These are phyloP conservation scores for Ailanthus altissimus DNA, from an alignment of 345 rosid genomes.

Conservation along the genomic window DNA sequence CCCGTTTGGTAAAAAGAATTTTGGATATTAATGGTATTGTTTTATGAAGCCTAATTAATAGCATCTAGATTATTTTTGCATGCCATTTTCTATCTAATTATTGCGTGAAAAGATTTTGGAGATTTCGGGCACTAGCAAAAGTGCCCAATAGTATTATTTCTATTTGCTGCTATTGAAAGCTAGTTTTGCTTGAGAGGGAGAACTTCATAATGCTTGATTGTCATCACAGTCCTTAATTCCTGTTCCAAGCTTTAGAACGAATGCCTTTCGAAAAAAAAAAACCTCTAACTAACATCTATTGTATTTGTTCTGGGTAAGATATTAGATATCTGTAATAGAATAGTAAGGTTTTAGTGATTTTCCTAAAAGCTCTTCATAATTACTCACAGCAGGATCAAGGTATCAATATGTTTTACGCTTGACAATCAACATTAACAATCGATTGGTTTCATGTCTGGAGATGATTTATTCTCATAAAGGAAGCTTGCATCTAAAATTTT, in stretches of 20 bases:
- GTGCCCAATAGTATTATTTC: background rate
- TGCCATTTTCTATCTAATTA: background rate
- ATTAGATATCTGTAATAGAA: background rate
- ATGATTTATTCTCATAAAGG: constrained; percentile 11
- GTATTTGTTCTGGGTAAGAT: constrained; percentile 7
- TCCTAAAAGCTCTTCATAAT: background rate
- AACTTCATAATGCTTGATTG: background rate
- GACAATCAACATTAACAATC: background rate
- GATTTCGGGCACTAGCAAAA: background rate
- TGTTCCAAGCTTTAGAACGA: background rate
- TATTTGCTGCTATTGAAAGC: constrained; percentile 4
- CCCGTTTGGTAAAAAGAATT: background rate
- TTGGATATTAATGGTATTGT: background rate
- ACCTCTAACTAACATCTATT: background rate
- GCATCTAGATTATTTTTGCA: constrained; percentile 1
- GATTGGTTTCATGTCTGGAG: constrained; percentile 5
- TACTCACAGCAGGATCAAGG: constrained; percentile 9
- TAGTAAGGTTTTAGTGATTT: background rate
- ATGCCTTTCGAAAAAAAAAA: background rate
- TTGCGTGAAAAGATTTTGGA: background rate
- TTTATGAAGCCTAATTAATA: background rate
- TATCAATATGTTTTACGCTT: background rate
- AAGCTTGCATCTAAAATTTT: constrained; percentile 7
- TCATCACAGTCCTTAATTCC: background rate
- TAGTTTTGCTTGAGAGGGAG: background rate